Conservation (phyloP, 257 asterid genomes). For the Orobanche coerulescens region DNA sequence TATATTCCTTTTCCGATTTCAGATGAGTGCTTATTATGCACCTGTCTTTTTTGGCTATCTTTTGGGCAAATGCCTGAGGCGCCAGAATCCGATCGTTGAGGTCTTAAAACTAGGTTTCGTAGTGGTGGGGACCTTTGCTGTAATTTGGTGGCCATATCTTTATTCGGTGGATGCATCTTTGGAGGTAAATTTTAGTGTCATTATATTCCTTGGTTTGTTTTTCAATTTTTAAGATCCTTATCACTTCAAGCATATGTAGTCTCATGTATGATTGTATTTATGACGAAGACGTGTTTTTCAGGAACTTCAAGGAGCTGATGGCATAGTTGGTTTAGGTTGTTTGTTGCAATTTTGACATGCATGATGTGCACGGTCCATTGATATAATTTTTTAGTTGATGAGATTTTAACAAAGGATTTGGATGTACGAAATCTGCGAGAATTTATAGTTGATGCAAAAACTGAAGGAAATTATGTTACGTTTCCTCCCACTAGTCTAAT, state of each 20-base stretch:
- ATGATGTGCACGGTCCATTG: not conserved
- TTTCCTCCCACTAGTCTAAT: constrained; percentile 2
- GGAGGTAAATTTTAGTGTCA: constrained; percentile 43
- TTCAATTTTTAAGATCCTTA: not conserved
- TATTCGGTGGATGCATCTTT: constrained; percentile 55
- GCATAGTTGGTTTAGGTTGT: not conserved
- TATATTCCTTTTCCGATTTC: constrained; percentile 22
- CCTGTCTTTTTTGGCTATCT: constrained; percentile 91
- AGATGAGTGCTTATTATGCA: constrained; percentile 96
- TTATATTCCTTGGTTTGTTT: constrained; percentile 3
- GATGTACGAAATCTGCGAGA: not conserved
- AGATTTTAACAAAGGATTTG: constrained; percentile 1
- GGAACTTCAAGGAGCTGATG: not conserved
- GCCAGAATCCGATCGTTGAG: constrained; percentile 47
- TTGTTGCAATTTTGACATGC: not conserved
- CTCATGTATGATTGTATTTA: constrained; percentile 2
- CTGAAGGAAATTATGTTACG: not conserved
- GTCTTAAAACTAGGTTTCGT: constrained; percentile 66
- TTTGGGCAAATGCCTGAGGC: constrained; percentile 79
- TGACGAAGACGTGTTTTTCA: not conserved
- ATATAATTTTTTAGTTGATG: constrained; percentile 1
- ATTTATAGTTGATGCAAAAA: not conserved
- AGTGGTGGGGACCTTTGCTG: constrained; percentile 76
- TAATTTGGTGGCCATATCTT: constrained; percentile 91
- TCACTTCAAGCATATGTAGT: not conserved